A percentile compares a stretch with the other conserved stretches of the same genome.
Conservation (phyloP, 2,329 filamentous ascomycete species). For the Aspergillus candidus region DNA sequence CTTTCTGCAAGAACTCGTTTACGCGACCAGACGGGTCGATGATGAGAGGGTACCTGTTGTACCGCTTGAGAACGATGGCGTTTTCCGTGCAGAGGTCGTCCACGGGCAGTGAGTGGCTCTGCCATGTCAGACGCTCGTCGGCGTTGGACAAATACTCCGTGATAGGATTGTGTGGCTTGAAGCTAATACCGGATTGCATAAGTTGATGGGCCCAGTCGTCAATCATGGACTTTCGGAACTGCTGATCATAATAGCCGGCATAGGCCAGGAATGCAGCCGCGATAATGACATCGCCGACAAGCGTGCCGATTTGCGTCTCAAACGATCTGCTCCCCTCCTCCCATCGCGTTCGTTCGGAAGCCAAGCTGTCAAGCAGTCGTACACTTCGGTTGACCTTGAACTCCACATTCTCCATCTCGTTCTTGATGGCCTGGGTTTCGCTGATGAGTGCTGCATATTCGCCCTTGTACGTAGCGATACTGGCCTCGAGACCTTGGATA, state of each 20-base stretch:
- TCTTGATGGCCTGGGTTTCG: conserved; percentile 94
- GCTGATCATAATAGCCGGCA: conserved; percentile 93
- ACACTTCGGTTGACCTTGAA: conserved; percentile 98
- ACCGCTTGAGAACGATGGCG: conserved; percentile 92
- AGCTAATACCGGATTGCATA: conserved; percentile 83
- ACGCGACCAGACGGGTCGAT: conserved; percentile 95
- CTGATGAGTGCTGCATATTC: conserved; percentile 95
- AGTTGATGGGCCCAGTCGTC: conserved; percentile 97
- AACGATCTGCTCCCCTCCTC: conserved; percentile 97
- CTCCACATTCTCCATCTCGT: conserved; percentile 91
- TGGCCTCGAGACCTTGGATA: conserved; percentile 75
- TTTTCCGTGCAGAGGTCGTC: conserved; percentile 99
- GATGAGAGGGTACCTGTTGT: conserved; percentile 97
- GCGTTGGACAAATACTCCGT: conserved; percentile 96
- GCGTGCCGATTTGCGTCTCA: conserved; percentile 92
- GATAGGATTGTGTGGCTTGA: conserved; percentile 88
- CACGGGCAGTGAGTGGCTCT: conserved; percentile 85
- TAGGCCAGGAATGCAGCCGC: conserved; percentile 98
- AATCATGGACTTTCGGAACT: conserved; percentile 94
- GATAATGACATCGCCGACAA: conserved; percentile 90
- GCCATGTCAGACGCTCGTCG: conserved; percentile 91
- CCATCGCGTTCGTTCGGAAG: conserved; percentile 89
- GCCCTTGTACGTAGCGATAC: conserved; percentile 90
- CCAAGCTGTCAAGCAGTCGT: conserved; percentile 85
- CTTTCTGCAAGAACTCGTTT: conserved; percentile 89